Base-by-base conservation (phyloP, 371 early-diverging fungal species). In the Mycotypha africana region DNA sequence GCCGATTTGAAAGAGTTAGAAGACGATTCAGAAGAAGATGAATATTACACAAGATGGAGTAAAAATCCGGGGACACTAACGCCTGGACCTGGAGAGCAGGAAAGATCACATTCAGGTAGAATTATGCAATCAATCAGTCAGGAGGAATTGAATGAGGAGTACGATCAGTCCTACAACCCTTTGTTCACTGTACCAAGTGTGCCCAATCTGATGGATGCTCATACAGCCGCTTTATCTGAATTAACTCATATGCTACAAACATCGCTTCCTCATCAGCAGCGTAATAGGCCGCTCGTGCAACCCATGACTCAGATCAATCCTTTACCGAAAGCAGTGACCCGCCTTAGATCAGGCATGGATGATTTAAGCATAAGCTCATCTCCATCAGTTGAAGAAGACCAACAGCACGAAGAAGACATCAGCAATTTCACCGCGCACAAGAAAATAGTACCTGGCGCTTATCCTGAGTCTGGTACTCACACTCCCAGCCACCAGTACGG, bases 171-270 rank as follows among this genome's bases (percentile, higher is more conserved):
- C 0, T 68, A 65, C 31, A 74, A 74, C 34, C 75, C 75, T 8
- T 49, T 74, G 5, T 68, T 63, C 30, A 70, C 70, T n/a, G 75
- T 74, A 0, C 75, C 75, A 12, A 74, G 75, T 44, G 68, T 74
- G 15, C 70, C 70, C 15, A 66, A 70, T 35, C 38, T 74, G n/a
- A 64, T 70, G 64, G 75, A 66, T 43, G 42, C 60, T 15, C 70
- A 74, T 31, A 56, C 60, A 4, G 49, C 61, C 12, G 70, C 70
- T 2, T 40, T 74, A 19, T 54, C 58, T 0, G 75, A 74, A 57
- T 30, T 74, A 5, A 68, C 70, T 3, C 43, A 59, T 4, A 67
- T 74, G 43, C 43, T 74, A 4, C 66, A 66, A 32, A 54, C 47
- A 8, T 53, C 69, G 12, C 33, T 73, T 15, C 73, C 68, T 10